Percentiles rank a stretch among this genome's conserved stretches.
Conservation (phyloP, 768 basidiomycete species). For the Suillus hirtellus region DNA sequence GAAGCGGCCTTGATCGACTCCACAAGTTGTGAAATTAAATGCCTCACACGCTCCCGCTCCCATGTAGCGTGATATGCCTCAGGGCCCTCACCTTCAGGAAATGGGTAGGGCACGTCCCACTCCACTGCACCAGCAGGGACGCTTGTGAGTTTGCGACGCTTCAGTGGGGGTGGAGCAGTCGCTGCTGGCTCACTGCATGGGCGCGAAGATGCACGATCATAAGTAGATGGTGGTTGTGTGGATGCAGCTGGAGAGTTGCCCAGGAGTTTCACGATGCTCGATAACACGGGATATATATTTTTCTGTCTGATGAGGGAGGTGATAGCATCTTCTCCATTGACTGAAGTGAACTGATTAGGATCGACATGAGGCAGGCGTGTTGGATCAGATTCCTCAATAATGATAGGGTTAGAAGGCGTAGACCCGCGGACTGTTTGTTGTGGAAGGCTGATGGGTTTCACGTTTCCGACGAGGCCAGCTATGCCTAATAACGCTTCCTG, state of each 20-base stretch:
- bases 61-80: constrained; percentile 61
- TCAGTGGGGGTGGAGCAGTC: constrained; percentile 33
- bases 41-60: constrained; percentile 63
- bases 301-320: constrained; percentile 59
- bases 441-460: constrained; percentile 58
- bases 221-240: constrained; percentile 10
- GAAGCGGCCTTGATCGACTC: constrained; percentile 57
- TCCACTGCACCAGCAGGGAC: constrained; percentile 81
- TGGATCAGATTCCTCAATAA: constrained; percentile 59
- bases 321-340: constrained; percentile 60
- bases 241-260: constrained; percentile 33
- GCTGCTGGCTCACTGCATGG: not conserved
- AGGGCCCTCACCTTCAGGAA: constrained; percentile 69
- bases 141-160: constrained; percentile 61
- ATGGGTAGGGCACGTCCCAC: constrained; percentile 85
- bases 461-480: constrained; percentile 67
- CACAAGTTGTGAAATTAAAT: constrained; percentile 61
- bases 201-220: constrained; percentile 3
- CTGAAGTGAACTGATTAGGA: constrained; percentile 44
- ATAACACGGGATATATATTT: constrained; percentile 66
- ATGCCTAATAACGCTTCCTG: constrained; percentile 71
- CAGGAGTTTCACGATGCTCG: constrained; percentile 60
- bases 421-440: constrained; percentile 47
- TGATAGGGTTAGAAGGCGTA: constrained; percentile 64
- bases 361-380: constrained; percentile 36